These are phyloP conservation scores for Epithemia pelagica DNA, from an alignment of 108 stramenopile genomes.

Conservation along the genomic window DNA sequence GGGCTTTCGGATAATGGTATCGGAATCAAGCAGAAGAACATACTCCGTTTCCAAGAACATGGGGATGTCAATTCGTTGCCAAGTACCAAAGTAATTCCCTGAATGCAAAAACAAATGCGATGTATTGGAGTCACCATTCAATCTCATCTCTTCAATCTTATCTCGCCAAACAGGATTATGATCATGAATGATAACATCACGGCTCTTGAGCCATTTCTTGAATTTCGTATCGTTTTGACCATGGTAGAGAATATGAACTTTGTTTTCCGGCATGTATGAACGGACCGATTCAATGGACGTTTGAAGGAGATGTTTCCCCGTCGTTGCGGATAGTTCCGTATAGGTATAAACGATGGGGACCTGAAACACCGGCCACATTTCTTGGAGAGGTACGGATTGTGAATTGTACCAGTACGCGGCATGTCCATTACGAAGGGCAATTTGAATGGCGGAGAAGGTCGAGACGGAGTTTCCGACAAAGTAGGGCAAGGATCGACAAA, in stretches of 20 bases:
- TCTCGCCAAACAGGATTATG: constrained; percentile 3
- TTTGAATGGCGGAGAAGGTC: constrained; percentile 17
- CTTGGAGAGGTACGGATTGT: constrained; percentile 13
- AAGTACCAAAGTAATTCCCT: constrained; percentile 14
- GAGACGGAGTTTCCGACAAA: constrained; percentile 12
- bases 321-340: constrained; percentile 1
- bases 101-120: constrained; percentile 13
- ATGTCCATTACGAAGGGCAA: constrained; percentile 8
- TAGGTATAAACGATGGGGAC: constrained; percentile 20
- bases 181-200: constrained; percentile 7
- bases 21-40: constrained; percentile 12
- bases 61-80: constrained; percentile 14
- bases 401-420: constrained; percentile 17
- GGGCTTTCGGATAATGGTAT: constrained; percentile 10
- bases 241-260: constrained; percentile 17
- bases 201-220: constrained; percentile 8
- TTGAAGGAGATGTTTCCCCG: constrained; percentile 3
- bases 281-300: constrained; percentile 8
- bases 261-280: constrained; percentile 6
- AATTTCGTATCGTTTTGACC: constrained; percentile 10
- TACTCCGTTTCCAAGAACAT: constrained; percentile 12
- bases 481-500: not conserved
- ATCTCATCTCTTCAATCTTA: constrained; percentile 10
- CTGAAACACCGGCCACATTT: constrained; percentile 10
- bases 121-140: constrained; percentile 7